Evolutionary conservation across 1,284 basidiomycete species (phyloP).

Genomic region (Puccinia novopanici): DNA sequence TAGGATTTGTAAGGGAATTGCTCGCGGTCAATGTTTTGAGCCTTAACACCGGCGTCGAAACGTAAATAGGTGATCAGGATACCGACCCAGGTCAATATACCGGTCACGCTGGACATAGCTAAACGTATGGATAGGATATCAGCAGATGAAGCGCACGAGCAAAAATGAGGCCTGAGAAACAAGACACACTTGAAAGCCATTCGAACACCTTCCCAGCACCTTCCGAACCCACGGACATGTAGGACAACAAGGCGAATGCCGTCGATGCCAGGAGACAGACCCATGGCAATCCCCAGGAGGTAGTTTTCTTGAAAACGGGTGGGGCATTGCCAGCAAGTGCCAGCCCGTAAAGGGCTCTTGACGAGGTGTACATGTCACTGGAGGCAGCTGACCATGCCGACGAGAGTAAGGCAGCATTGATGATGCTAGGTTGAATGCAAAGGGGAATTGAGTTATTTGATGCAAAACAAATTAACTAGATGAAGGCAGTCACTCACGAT

Average conservation of each 20-base stretch:
- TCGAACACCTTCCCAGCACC: constrained; percentile 71
- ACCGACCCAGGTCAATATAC: constrained; percentile 79
- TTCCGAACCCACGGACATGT: constrained; percentile 67
- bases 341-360: constrained; percentile 70
- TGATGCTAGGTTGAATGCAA: constrained; percentile 60
- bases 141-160: too few relatives aligned
- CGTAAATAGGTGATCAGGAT: constrained; percentile 77
- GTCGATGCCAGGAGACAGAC: constrained; percentile 70
- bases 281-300: constrained; percentile 73
- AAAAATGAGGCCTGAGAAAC: not conserved
- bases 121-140: constrained; percentile 62
- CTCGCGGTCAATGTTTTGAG: constrained; percentile 70
- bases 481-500: constrained; percentile 18
- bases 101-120: constrained; percentile 63
- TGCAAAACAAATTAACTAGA: too few relatives aligned
- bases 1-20: constrained; percentile 69
- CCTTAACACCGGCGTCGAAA: constrained; percentile 74
- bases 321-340: constrained; percentile 78
- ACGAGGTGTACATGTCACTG: constrained; percentile 76
- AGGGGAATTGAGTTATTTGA: not conserved
- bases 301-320: constrained; percentile 69
- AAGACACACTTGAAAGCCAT: constrained; percentile 67
- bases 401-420: constrained; percentile 81
- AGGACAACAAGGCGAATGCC: constrained; percentile 71
- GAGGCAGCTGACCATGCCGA: constrained; percentile 85